A percentile compares a stretch with the other conserved stretches of the same genome.
Evolutionary conservation across 2,329 filamentous ascomycete species (phyloP).

Genomic region (Neofusicoccum sp.): DNA sequence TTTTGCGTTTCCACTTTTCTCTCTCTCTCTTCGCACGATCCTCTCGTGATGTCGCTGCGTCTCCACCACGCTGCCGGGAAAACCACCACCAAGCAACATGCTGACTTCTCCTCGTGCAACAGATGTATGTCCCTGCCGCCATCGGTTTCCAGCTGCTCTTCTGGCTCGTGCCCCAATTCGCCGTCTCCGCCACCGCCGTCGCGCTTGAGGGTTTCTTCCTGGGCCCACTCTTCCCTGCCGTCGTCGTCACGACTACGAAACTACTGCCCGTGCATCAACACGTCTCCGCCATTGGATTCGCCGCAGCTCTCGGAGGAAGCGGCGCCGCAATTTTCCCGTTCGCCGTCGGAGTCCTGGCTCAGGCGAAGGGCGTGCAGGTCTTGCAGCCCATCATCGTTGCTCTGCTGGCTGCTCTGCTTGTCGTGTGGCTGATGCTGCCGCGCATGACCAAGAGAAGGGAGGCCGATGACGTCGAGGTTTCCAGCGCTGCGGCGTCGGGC

Average conservation of each 20-base stretch:
- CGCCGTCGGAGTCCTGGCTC: constrained; percentile 29
- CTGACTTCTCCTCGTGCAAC: not conserved
- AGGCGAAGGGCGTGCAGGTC: constrained; percentile 58
- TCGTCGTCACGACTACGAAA: constrained; percentile 25
- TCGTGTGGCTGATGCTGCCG: constrained; percentile 52
- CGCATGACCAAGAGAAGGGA: constrained; percentile 2
- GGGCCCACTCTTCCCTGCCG: constrained; percentile 26
- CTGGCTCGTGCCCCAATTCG: constrained; percentile 27
- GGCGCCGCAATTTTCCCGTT: constrained; percentile 36
- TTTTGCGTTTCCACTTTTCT: not conserved
- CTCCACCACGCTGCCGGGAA: no score
- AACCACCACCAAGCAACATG: not conserved
- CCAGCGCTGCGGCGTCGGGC: not conserved
- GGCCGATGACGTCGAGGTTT: not conserved
- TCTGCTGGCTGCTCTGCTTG: constrained; percentile 49
- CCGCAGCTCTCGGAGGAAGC: constrained; percentile 25
- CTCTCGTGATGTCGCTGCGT: no score
- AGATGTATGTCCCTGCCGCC: constrained; percentile 20
- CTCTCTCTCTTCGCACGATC: no score
- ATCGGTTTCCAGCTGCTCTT: constrained; percentile 26
- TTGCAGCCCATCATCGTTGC: constrained; percentile 60
- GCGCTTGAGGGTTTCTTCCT: constrained; percentile 26
- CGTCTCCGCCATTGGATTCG: constrained; percentile 26
- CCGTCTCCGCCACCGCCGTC: constrained; percentile 24
- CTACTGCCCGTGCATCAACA: constrained; percentile 26